Evolutionary conservation across 2,329 filamentous ascomycete species (phyloP).

Genomic region (Colletotrichum salicis): DNA sequence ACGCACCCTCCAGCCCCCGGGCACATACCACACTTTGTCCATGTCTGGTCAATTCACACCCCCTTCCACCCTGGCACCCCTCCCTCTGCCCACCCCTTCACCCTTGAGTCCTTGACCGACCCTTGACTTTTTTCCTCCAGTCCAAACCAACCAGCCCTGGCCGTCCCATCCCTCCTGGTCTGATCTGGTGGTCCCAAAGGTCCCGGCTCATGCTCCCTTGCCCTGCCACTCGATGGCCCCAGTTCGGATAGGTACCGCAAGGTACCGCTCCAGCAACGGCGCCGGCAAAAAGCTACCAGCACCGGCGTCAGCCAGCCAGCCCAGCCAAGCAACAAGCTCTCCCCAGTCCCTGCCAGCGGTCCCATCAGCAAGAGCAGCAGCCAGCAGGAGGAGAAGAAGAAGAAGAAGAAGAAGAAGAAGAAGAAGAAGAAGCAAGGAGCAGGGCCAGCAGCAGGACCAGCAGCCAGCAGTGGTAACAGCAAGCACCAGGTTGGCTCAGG

Average conservation of each 20-base stretch:
- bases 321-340: conserved; percentile 25
- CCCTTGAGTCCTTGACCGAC: neutral
- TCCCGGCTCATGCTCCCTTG: conserved; percentile 31
- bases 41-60: conserved; percentile 1
- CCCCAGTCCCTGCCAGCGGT: neutral
- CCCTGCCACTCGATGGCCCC: conserved; percentile 23
- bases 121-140: conserved; percentile 18
- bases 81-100: neutral
- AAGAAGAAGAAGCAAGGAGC: too few species aligned
- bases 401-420: too few species aligned
- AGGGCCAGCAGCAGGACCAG: neutral
- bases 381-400: neutral
- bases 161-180: conserved; percentile 19
- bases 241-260: conserved; percentile 18
- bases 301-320: neutral
- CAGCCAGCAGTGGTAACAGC: too few species aligned
- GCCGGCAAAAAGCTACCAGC: conserved; percentile 1
- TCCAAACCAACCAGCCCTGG: conserved; percentile 30
- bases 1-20: neutral
- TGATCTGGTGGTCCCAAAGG: conserved; percentile 22
- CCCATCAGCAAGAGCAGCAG: neutral
- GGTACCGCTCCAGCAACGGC: conserved; percentile 14
- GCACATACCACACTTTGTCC: neutral
- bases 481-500: neutral
- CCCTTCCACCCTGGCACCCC: conserved; percentile 1